phyloP scores from a whole-genome alignment of 257 asterid species.

The Buddleja alternifolia region DNA sequence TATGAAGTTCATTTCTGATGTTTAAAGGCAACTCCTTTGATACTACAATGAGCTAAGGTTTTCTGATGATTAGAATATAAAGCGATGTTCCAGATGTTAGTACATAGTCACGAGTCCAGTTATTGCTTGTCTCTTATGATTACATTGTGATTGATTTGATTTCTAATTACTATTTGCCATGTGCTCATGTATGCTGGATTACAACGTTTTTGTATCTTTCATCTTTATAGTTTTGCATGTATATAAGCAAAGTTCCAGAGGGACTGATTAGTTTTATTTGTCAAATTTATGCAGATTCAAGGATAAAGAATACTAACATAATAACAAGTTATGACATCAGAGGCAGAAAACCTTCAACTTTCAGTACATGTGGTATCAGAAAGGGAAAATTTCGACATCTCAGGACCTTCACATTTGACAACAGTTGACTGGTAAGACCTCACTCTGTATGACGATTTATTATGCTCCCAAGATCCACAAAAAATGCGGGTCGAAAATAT shows the following conservation, averaged over 20 bases:
- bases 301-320: conserved; percentile 20
- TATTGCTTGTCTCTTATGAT: too few species aligned
- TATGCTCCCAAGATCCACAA: conserved; percentile 8
- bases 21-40: background rate
- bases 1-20: background rate
- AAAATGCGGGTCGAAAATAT: background rate
- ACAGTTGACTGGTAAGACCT: conserved; percentile 69
- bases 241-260: background rate
- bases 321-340: conserved; percentile 47
- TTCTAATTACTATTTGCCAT: too few species aligned
- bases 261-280: background rate
- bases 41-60: too few species aligned
- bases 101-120: too few species aligned
- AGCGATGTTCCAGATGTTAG: too few species aligned
- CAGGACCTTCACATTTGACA: conserved; percentile 80
- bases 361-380: conserved; percentile 65
- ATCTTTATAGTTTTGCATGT: background rate
- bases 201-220: background rate
- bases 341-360: conserved; percentile 45
- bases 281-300: conserved; percentile 33
- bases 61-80: too few species aligned
- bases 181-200: conserved; percentile 5
- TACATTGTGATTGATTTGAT: too few species aligned
- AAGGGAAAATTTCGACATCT: conserved; percentile 62
- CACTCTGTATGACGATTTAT: background rate